These are phyloP conservation scores for Arabidopsis hybrid DNA, from an alignment of 441 rosid genomes.

Conservation along the genomic window DNA sequence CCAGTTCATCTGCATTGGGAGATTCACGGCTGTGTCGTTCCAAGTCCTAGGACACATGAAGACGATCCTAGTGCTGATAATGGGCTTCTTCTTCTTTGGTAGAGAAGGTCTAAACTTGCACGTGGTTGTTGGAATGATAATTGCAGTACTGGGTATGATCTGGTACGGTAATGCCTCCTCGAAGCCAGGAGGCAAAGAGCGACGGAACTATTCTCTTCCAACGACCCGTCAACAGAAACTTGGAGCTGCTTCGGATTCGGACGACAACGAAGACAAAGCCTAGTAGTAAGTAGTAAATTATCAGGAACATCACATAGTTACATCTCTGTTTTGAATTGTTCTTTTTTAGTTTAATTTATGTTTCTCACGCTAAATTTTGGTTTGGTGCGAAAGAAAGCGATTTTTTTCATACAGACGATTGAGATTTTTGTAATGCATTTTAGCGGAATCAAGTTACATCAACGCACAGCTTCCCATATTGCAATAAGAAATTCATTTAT, in stretches of 20 bases:
- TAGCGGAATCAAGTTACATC: constrained; percentile 11
- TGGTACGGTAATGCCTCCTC: constrained; percentile 77
- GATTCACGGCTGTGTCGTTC: constrained; percentile 75
- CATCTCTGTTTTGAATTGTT: constrained; percentile 10
- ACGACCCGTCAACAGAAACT: constrained; percentile 65
- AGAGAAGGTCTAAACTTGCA: constrained; percentile 77
- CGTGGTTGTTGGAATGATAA: constrained; percentile 76
- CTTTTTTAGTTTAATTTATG: constrained; percentile 27
- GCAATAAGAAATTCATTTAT: neutral
- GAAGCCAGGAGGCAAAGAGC: constrained; percentile 67
- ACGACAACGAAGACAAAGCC: constrained; percentile 55
- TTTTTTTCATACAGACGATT: constrained; percentile 24
- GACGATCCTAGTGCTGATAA: constrained; percentile 68
- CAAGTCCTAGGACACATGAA: constrained; percentile 86
- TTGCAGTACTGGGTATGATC: constrained; percentile 71
- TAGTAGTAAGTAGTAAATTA: constrained; percentile 37
- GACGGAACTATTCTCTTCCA: constrained; percentile 63
- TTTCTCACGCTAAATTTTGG: constrained; percentile 13
- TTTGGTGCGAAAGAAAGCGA: neutral
- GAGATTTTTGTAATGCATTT: constrained; percentile 16
- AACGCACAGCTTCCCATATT: neutral
- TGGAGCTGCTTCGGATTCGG: constrained; percentile 59
- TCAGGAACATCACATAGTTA: constrained; percentile 29
- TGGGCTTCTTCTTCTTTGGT: constrained; percentile 85
- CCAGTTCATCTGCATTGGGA: constrained; percentile 81